Evolutionary conservation across 495 filamentous ascomycete species (phyloP), one percentile per base, ranked within the genome.

Genomic region (Daldinia concentrica): DNA sequence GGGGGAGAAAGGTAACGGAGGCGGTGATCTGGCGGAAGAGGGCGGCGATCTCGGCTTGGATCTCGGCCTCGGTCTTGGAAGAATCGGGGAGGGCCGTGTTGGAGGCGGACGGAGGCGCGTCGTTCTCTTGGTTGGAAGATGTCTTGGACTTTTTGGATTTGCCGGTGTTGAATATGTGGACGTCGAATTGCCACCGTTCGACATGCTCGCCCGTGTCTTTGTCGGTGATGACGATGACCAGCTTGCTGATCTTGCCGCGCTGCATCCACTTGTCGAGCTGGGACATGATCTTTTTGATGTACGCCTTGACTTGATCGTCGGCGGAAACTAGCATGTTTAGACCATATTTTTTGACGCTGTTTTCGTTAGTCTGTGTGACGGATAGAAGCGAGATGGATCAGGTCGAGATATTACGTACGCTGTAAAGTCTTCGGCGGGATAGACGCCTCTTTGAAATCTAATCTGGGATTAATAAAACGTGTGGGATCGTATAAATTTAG

Each of bases 1-100:
- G 93, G 0, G 95, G 95, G 4, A 99, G 86, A 78, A 99, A 98
- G 3, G 95, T 98, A 17, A 99, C 95, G 0, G 93, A 97, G 4
- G 96, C 95, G 0, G 95, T 99, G 78, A 99, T 97, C 79, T 99
- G 95, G 9, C 95, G 90, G 83, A 98, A 99, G 52, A 99, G 92
- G 14, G 93, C 90, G 74, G 95, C 93, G 74, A 99, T 98, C 78
- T 99, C 95, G 55, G 90, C 83, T 76, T 99, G 95, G 71, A 98
- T 97, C 78, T 98, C 93, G 62, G 90, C 89, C 70, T 98, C 95
- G 15, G 94, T 92, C 76, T 97, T 97, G 66, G 95, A 91, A 0
- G 83, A 73, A 79, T 75, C 54, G 65, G 76, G 58, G n/a, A 77
- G 32, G 72, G 80, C n/a, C 71, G 72, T 52, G 71, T 62, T 59